Conservation (phyloP, 2,329 filamentous ascomycete genomes). For the Aspergillus terreus region DNA sequence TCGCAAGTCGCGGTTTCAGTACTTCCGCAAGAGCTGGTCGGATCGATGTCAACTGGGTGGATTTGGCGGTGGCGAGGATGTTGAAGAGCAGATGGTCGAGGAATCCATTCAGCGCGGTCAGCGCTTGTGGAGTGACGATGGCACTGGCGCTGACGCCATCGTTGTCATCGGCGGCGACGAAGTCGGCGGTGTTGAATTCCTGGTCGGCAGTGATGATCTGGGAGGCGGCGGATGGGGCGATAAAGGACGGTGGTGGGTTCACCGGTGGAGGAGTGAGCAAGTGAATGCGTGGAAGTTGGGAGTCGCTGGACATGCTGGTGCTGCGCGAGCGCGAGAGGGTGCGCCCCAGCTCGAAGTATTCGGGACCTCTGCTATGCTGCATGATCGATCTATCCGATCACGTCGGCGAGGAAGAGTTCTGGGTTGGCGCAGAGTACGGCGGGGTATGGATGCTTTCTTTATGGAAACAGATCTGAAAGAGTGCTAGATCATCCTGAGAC, state of each 20-base stretch:
- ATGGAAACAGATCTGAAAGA: background rate
- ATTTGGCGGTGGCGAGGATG: slow-evolving; percentile 75
- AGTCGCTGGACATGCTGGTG: slow-evolving; percentile 38
- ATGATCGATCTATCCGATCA: slow-evolving; percentile 19
- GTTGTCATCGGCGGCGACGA: slow-evolving; percentile 66
- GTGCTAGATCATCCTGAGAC: background rate
- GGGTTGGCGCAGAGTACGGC: background rate
- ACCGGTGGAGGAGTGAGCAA: slow-evolving; percentile 66
- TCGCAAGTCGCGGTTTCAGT: slow-evolving; percentile 82
- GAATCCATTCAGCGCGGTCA: slow-evolving; percentile 82
- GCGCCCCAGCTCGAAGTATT: slow-evolving; percentile 27
- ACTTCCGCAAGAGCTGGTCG: slow-evolving; percentile 82
- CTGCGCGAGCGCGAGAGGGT: slow-evolving; percentile 35
- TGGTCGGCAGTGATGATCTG: slow-evolving; percentile 89
- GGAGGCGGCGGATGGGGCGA: slow-evolving; percentile 80
- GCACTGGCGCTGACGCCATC: slow-evolving; percentile 65
- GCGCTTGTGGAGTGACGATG: slow-evolving; percentile 66
- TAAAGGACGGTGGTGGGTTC: slow-evolving; percentile 78
- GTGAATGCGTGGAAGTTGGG: slow-evolving; percentile 27
- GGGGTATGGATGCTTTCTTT: background rate
- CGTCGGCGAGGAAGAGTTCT: slow-evolving; percentile 1
- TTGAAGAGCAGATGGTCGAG: slow-evolving; percentile 91
- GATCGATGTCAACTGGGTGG: slow-evolving; percentile 70
- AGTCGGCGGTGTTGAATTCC: slow-evolving; percentile 67
- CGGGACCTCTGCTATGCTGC: slow-evolving; percentile 28